Evolutionary conservation across 2,329 filamentous ascomycete species (phyloP).

Genomic region (Aspergillus sp.): DNA sequence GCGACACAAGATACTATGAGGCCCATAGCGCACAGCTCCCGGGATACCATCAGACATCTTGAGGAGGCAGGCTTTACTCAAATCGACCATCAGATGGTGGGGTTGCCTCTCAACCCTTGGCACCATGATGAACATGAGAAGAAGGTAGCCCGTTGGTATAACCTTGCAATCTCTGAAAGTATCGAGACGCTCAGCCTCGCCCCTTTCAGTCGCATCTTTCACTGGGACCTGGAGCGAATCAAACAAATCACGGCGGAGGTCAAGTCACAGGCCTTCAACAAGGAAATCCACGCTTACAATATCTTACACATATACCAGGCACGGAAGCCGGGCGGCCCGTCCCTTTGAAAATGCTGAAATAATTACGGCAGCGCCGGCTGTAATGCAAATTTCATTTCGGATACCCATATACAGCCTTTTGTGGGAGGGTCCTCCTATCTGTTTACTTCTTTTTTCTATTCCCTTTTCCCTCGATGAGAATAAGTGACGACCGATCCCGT

Average conservation of each 20-base stretch:
- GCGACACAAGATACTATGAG: slow-evolving; percentile 68
- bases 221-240: slow-evolving; percentile 65
- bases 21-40: slow-evolving; percentile 65
- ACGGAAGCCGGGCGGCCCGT: slow-evolving; percentile 34
- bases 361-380: neutral
- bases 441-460: too few species aligned
- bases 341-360: slow-evolving; percentile 3
- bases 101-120: slow-evolving; percentile 75
- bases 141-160: slow-evolving; percentile 79
- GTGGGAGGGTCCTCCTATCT: too few species aligned
- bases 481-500: too few species aligned
- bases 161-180: slow-evolving; percentile 72
- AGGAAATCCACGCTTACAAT: slow-evolving; percentile 71
- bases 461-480: too few species aligned
- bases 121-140: slow-evolving; percentile 64
- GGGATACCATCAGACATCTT: slow-evolving; percentile 61
- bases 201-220: slow-evolving; percentile 67
- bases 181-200: slow-evolving; percentile 72
- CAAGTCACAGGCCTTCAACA: slow-evolving; percentile 68
- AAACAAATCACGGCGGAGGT: slow-evolving; percentile 63
- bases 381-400: neutral
- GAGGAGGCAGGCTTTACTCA: slow-evolving; percentile 76
- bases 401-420: neutral
- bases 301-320: slow-evolving; percentile 49
- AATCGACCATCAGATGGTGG: slow-evolving; percentile 69